Base-by-base conservation (phyloP, 306 rosid genomes). In the Pterocarpus santalinus region DNA sequence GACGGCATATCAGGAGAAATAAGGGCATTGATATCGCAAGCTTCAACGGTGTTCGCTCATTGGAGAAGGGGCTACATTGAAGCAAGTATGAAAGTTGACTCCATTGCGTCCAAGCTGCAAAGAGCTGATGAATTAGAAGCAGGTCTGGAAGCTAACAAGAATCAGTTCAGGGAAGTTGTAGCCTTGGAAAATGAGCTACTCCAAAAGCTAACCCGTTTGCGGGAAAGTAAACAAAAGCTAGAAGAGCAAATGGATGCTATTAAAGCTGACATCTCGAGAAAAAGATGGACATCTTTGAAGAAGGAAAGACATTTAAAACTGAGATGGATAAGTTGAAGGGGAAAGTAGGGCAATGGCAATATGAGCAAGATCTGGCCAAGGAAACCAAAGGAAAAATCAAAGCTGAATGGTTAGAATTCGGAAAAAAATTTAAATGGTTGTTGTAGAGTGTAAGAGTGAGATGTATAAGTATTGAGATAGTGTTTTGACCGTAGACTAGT, bases 161-260 rank as follows among this genome's bases (percentile, higher is more conserved):
- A n/a, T n/a, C n/a, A n/a, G n/a, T n/a, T n/a, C 53, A 12, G 7
- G 1, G 22, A 73, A 55, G 4, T 14, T 12, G 7, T 5, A n/a
- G 35, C 69, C 56, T 38, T 43, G 0, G 43, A 74, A 58, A 74
- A 41, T 0, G 69, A 39, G 13, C 4, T 35, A 15, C n/a, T 4
- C 6, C 1, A 62, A 5, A 22, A 8, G 41, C 2, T 80, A 4
- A 15, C 65, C 13, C 34, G 17, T 58, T 75, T 81, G 34, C 43
- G 9, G 73, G n/a, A 52, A 36, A 63, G 53, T 8, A 72, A 6
- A 46, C 58, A 63, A 32, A 16, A 72, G 28, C 41, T 72, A 10
- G 66, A 46, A 8, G 55, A 4, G 60, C 76, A 68, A 68, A 81
- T 75, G 6, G 46, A 17, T n/a, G 63, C 62, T 53, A 79, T 69